These are phyloP conservation scores for Murraya koenigii DNA, from an alignment of 345 rosid genomes.

Conservation along the genomic window DNA sequence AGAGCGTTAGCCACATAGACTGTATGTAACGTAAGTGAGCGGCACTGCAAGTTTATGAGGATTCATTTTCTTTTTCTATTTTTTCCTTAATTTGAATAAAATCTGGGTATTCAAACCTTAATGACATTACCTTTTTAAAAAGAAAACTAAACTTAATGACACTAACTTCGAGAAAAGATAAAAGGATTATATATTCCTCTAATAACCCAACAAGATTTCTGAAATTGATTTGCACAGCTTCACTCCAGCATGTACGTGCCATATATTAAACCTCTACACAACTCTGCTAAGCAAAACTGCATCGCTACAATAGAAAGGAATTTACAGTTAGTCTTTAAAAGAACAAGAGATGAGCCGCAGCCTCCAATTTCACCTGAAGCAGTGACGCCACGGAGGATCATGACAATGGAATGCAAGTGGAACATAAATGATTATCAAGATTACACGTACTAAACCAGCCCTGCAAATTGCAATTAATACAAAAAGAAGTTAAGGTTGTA, in stretches of 20 bases:
- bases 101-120: too few relatives aligned
- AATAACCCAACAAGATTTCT: not conserved
- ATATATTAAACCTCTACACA: not conserved
- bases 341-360: not conserved
- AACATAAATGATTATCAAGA: constrained; percentile 31
- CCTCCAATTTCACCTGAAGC: constrained; percentile 13
- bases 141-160: too few relatives aligned
- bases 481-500: too few relatives aligned
- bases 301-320: not conserved
- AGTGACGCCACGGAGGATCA: constrained; percentile 28
- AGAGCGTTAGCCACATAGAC: not conserved
- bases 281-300: not conserved
- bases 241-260: not conserved
- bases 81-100: too few relatives aligned
- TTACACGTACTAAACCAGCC: constrained; percentile 20
- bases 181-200: not conserved
- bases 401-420: constrained; percentile 29
- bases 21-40: not conserved
- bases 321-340: not conserved
- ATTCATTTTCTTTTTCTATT: not conserved
- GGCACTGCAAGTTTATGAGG: not conserved
- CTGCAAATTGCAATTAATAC: constrained; percentile 17
- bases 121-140: too few relatives aligned
- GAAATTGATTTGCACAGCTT: not conserved
- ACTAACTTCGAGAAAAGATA: not conserved